Evolutionary conservation across 1,284 basidiomycete genomes (phyloP), one percentile per base, ranked within the genome.

Genomic region (Sporisorium reilianum): DNA sequence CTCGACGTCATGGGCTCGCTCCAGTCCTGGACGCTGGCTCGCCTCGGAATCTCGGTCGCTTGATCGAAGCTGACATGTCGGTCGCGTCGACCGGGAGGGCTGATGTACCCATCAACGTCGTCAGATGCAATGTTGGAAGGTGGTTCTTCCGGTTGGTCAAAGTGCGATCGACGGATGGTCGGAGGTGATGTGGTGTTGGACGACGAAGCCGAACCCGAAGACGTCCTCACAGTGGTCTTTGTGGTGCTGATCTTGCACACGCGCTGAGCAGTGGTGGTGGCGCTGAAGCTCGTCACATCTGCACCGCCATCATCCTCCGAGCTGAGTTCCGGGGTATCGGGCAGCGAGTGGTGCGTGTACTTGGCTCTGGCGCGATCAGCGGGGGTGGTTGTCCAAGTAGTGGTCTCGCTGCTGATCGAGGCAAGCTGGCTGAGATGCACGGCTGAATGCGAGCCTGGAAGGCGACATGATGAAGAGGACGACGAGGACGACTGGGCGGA

Each of bases 261-360:
- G 49, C 60, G 56, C 42, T 66, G 64, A 20, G 38, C 38, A 0
- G 56, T 62, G 7, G 64, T 71, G 49, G 64, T 68, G 28, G 63
- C 64, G 45, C 52, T 67, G 32, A 60, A 74, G 40, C 25, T 59
- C 12, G 60, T 61, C 7, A 45, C 40, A 22, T 75, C 72, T 28
- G 60, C 55, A 18, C 53, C 58, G 18, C 53, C 58, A n/a, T 78
- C 77, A 28, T 76, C 74, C 0, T 76, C 74, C 2, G 73, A 76
- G 44, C 68, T 78, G 44, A 66, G 45, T 44, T 77, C 77, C 14
- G 77, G 77, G 8, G 74, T 78, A 46, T 67, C 74, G 18, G 68
- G 61, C 23, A 73, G 74, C 11, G 57, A 61, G 18, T 59, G 40
- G 16, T 34, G 42, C 23, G 42, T 12, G 22, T 60, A 51, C 14